Evolutionary conservation across 2,329 filamentous ascomycete genomes (phyloP).

Genomic region (Aureobasidium sp.): DNA sequence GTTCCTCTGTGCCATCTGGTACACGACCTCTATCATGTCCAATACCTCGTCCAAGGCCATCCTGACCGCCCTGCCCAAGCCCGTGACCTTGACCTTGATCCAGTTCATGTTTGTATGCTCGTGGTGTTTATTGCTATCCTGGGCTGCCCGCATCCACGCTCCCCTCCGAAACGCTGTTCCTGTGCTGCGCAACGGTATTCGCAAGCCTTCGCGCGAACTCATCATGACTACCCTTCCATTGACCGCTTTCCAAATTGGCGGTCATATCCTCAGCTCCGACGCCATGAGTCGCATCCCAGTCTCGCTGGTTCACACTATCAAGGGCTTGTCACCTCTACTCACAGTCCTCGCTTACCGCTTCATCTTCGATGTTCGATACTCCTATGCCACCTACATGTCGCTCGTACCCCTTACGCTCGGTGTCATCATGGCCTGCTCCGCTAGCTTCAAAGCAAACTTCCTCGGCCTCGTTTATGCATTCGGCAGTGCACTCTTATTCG

Average conservation of each 20-base stretch:
- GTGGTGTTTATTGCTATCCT: conserved; percentile 75
- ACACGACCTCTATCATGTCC: conserved; percentile 87
- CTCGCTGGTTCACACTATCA: conserved; percentile 96
- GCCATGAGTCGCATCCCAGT: conserved; percentile 93
- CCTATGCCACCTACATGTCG: conserved; percentile 73
- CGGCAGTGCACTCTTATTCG: conserved; percentile 85
- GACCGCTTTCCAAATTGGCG: conserved; percentile 85
- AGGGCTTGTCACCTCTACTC: conserved; percentile 90
- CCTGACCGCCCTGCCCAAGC: conserved; percentile 81
- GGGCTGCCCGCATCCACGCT: conserved; percentile 66
- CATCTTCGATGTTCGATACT: conserved; percentile 83
- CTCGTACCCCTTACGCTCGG: conserved; percentile 75
- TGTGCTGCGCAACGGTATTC: conserved; percentile 75
- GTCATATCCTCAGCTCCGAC: conserved; percentile 88
- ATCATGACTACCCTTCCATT: conserved; percentile 84
- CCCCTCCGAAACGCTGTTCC: conserved; percentile 63
- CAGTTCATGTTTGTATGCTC: conserved; percentile 91
- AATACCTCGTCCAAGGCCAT: conserved; percentile 98
- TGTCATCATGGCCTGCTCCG: conserved; percentile 94
- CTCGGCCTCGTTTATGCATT: conserved; percentile 87
- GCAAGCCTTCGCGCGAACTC: conserved; percentile 70
- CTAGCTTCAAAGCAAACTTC: conserved; percentile 68
- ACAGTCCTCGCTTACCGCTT: conserved; percentile 90
- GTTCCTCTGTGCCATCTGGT: conserved; percentile 86
- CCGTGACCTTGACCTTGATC: conserved; percentile 81